Evolutionary conservation across 2,329 filamentous ascomycete genomes (phyloP).

Genomic region (Alternaria sp.): DNA sequence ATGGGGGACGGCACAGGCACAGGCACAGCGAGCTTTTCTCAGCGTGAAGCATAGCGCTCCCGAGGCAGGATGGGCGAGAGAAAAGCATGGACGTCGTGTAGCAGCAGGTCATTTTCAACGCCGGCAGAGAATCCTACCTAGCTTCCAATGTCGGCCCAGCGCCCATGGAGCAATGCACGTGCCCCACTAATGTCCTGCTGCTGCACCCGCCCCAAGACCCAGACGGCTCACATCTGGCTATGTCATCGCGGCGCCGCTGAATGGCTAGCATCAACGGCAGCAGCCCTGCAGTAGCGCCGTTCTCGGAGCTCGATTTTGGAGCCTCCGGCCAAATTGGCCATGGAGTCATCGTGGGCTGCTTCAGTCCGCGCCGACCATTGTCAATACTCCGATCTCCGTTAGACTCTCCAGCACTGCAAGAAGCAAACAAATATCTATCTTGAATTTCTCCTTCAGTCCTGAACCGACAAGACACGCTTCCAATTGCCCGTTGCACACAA

Average conservation of each 20-base stretch:
- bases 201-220: conserved; percentile 6
- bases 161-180: conserved; percentile 30
- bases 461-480: background rate
- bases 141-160: conserved; percentile 5
- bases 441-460: no score
- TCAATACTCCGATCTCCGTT: conserved; percentile 30
- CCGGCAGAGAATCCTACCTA: conserved; percentile 20
- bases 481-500: conserved; percentile 20
- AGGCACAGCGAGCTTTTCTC: conserved; percentile 13
- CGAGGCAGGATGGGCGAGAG: conserved; percentile 1
- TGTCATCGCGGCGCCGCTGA: background rate
- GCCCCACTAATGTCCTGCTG: conserved; percentile 10
- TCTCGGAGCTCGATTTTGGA: conserved; percentile 28
- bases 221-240: background rate
- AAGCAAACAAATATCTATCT: background rate
- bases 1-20: background rate
- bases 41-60: conserved; percentile 30
- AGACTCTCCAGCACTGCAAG: conserved; percentile 8
- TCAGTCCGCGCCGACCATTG: conserved; percentile 13
- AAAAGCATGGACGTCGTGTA: conserved; percentile 12
- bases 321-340: conserved; percentile 28
- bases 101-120: conserved; percentile 14
- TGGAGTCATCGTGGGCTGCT: conserved; percentile 36
- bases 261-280: background rate
- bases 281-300: conserved; percentile 36